Base-by-base conservation (phyloP, 2,329 filamentous ascomycete species). In the Truncatella angustata region DNA sequence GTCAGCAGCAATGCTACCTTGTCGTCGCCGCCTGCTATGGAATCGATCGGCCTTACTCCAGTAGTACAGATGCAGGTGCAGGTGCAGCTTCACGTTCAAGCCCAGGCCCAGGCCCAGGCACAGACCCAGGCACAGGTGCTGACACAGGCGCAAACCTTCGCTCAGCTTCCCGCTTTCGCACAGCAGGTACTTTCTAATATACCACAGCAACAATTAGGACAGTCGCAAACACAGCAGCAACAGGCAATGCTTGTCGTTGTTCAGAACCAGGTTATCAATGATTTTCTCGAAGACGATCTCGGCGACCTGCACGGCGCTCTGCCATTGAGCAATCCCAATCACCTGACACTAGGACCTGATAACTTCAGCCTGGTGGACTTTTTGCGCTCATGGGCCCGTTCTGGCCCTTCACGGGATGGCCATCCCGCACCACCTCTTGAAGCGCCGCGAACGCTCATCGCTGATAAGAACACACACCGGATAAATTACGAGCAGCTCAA, bases 321-420 rank as follows among this genome's bases (percentile, higher is more conserved):
- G 30, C 58, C 67, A 37, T 37, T 69, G 42, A 65, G 62, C 52
- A 70, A 67, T 53, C 61, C 63, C 4, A 68, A 67, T 36, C 58
- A 63, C n/a, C 57, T 57, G 50, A 66, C 63, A 14, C 68, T 81
- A 26, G 73, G 73, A 9, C 76, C 77, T 11, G 70, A 72, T 50
- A 85, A 85, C 58, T 67, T 73, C 32, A 72, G 73, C 40, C 66
- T 82, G 24, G 56, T 70, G 26, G 72, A 79, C 34, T 83, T 84
- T 57, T 68, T 84, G 28, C 68, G 71, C 34, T 61, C 69, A 32
- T 84, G 81, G 81, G 69, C 72, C 32, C 35, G 35, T 4, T 9
- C 30, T 9, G 35, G 20, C 12, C 47, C 24, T 7, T 18, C 36
- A n/a, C 20, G 20, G 23, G 35, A 42, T 12, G n/a, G 35, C n/a